Evolutionary conservation across 2,329 filamentous ascomycete genomes (phyloP).

Genomic region (Aspergillus tubingensis): DNA sequence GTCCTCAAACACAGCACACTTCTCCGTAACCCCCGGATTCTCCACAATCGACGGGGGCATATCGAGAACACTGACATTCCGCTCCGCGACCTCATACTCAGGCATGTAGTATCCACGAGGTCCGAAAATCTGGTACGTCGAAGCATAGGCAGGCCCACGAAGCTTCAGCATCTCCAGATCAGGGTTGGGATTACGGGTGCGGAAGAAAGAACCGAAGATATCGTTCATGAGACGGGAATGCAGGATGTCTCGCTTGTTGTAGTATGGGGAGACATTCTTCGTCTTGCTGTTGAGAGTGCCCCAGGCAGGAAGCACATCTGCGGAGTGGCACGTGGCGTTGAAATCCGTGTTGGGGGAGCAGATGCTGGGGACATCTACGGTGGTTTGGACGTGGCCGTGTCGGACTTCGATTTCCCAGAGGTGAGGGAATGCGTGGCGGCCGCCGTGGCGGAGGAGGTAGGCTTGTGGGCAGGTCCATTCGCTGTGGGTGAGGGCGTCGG

Average conservation of each 20-base stretch:
- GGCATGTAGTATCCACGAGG: conserved; percentile 16
- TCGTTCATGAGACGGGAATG: conserved; percentile 30
- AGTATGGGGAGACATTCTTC: conserved; percentile 26
- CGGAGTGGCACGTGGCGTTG: conserved; percentile 32
- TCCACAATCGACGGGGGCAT: conserved; percentile 15
- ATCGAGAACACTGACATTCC: conserved; percentile 20
- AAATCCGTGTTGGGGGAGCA: conserved; percentile 28
- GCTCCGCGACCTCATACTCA: conserved; percentile 10
- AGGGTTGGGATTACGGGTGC: conserved; percentile 24
- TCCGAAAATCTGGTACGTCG: conserved; percentile 19
- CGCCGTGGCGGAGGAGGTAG: conserved; percentile 16
- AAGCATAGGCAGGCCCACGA: conserved; percentile 25
- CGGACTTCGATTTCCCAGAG: conserved; percentile 26
- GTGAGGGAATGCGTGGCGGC: conserved; percentile 16
- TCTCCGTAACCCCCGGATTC: conserved; percentile 18
- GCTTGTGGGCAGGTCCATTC: conserved; percentile 24
- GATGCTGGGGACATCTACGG: conserved; percentile 16
- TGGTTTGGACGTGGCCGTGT: conserved; percentile 26
- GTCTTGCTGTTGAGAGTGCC: conserved; percentile 30
- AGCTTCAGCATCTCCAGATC: conserved; percentile 18
- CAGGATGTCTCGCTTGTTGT: conserved; percentile 18
- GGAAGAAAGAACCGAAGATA: conserved; percentile 28
- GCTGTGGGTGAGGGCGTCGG: conserved; percentile 18
- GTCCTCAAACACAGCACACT: conserved; percentile 26
- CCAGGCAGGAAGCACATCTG: conserved; percentile 31